Conservation (phyloP, 2,329 filamentous ascomycete species). For the Aschersonia sp. region DNA sequence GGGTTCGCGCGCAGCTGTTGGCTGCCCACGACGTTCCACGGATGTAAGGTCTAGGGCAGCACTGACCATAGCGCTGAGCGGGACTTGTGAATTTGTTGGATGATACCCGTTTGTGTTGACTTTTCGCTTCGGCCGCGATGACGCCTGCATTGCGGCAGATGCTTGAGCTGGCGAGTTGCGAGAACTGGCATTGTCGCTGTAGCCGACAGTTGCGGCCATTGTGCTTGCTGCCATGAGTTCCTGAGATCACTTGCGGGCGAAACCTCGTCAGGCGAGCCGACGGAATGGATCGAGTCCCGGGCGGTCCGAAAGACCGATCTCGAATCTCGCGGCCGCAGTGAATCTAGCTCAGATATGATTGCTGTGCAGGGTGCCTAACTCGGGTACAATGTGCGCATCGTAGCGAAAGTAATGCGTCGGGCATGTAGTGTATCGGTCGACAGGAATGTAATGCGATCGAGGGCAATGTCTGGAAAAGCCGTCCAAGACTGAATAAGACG, state of each 20-base stretch:
- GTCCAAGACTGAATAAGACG: too few relatives aligned
- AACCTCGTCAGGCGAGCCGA: too few relatives aligned
- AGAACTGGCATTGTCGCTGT: conserved; percentile 33
- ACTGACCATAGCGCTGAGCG: conserved; percentile 41
- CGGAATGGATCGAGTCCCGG: too few relatives aligned
- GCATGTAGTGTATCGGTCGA: conserved; percentile 1
- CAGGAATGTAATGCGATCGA: neutral
- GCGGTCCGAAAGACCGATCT: too few relatives aligned
- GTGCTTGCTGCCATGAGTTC: conserved; percentile 22
- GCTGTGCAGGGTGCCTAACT: conserved; percentile 3
- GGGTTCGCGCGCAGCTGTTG: conserved; percentile 60
- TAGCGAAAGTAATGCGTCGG: conserved; percentile 4
- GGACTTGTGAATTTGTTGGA: conserved; percentile 31
- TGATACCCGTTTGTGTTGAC: conserved; percentile 39
- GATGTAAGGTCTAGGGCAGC: conserved; percentile 67
- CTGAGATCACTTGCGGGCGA: too few relatives aligned
- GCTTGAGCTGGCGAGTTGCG: conserved; percentile 35
- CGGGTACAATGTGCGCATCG: conserved; percentile 8
- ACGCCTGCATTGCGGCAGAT: conserved; percentile 16
- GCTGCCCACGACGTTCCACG: conserved; percentile 80
- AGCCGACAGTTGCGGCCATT: conserved; percentile 18
- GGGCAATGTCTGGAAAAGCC: neutral
- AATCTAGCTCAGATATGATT: neutral
- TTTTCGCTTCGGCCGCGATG: conserved; percentile 35
- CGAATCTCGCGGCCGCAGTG: too few relatives aligned